Base-by-base conservation (phyloP, 257 asterid genomes). In the Lantana camara region DNA sequence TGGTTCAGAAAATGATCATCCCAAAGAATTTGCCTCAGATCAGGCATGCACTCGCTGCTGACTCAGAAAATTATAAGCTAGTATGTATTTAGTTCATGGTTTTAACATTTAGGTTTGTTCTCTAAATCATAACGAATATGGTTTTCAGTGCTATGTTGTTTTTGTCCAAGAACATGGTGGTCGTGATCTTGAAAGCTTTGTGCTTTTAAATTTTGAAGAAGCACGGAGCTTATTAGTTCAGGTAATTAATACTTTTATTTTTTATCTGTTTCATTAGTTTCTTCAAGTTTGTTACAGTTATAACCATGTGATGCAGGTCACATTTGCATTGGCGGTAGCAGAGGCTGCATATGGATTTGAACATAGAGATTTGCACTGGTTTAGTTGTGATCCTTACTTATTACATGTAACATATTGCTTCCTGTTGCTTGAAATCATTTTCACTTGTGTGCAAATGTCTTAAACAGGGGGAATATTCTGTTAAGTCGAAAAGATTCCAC, bases 141-240 rank as follows among this genome's bases (percentile, higher is more conserved):
- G 57, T 71, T 73, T 63, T 17, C 87, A 93, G 99, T 67, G 79
- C 69, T 93, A 83, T 63, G 87, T 85, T 16, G 77, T 93, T 64
- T 93, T 94, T 61, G 79, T 94, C 75, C 99, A 90, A 90, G 91
- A 86, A 84, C 95, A 94, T 65, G 97, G 99, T 35, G 99, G 99
- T 47, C 73, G 63, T 75, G 97, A 90, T 83, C 97, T 94, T 69
- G 97, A 88, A 69, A 83, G 90, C 75, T 90, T 88, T 60, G 95
- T 88, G 73, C 97, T 94, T 53, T 58, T 73, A 63, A 88, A 86
- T 79, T 85, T 79, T 68, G 79, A 85, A 60, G 99, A 94, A 84
- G 97, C 89, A 42, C 81, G 87, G 48, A 94, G 97, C 73, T 80
- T 94, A 62, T 57, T 94, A 74, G 73, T 82, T 67, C 99, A 94